These are phyloP conservation scores for Trichoderma pleuroti DNA, from an alignment of 2,329 filamentous ascomycete species.

Conservation along the genomic window DNA sequence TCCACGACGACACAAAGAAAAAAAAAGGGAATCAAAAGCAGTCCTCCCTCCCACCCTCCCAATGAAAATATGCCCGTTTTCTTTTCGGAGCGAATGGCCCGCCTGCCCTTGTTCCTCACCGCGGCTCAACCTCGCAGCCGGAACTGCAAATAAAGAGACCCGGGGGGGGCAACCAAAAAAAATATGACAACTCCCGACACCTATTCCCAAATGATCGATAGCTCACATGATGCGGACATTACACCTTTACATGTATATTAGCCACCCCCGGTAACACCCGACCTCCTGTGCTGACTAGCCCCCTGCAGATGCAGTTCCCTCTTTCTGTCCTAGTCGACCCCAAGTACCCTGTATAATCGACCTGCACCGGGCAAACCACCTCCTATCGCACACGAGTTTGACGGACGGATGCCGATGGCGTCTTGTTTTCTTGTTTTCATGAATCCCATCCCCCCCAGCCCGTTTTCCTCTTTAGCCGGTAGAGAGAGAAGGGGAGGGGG, in stretches of 20 bases:
- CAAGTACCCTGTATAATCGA: neutral
- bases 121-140: neutral
- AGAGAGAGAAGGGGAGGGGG: neutral
- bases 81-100: neutral
- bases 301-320: constrained; percentile 4
- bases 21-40: neutral
- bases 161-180: neutral
- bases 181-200: constrained; percentile 14
- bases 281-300: constrained; percentile 4
- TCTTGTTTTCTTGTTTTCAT: neutral
- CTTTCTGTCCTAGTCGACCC: neutral
- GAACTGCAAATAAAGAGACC: neutral
- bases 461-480: constrained; percentile 8
- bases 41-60: neutral
- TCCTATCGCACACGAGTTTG: neutral
- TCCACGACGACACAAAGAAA: neutral
- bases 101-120: neutral
- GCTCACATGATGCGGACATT: constrained; percentile 14
- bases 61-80: neutral
- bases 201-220: constrained; percentile 10
- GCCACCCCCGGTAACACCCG: neutral
- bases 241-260: neutral
- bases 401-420: neutral
- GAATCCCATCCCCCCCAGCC: neutral
- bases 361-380: neutral